These are phyloP conservation scores for Spongispora temasekensis DNA, from an alignment of 1,284 basidiomycete genomes.

Conservation along the genomic window DNA sequence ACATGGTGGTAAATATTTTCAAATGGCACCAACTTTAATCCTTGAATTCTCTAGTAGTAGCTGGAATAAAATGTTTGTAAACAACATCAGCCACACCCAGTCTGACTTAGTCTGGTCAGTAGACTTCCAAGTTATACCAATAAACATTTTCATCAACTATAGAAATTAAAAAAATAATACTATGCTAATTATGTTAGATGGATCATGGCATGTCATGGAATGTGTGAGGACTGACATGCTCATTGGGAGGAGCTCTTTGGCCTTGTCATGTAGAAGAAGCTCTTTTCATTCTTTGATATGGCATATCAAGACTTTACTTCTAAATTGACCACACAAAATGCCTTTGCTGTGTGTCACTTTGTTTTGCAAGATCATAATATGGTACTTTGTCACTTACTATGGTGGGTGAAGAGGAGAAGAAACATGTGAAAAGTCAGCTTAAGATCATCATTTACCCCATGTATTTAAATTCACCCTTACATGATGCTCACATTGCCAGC, in stretches of 20 bases:
- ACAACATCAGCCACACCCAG: too few relatives aligned
- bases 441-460: conserved; percentile 97
- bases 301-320: conserved; percentile 97
- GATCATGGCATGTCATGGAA: too few relatives aligned
- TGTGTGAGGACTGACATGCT: too few relatives aligned
- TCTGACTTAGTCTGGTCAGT: too few relatives aligned
- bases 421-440: conserved; percentile 88
- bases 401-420: conserved; percentile 77
- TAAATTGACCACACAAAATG: conserved; percentile 86
- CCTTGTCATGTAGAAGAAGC: conserved; percentile 82
- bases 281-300: conserved; percentile 97
- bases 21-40: too few relatives aligned
- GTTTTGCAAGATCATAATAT: conserved; percentile 86
- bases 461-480: conserved; percentile 98
- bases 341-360: conserved; percentile 95
- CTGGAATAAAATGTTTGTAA: too few relatives aligned
- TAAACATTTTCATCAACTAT: too few relatives aligned
- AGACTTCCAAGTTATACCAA: too few relatives aligned
- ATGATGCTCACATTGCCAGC: conserved; percentile 91
- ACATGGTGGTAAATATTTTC: too few relatives aligned
- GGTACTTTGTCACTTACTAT: conserved; percentile 92
- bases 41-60: too few relatives aligned
- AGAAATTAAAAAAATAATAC: too few relatives aligned
- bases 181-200: too few relatives aligned
- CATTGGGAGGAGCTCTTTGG: conserved; percentile 95